phyloP scores from a whole-genome alignment of 176 grass and related monocot species.

The Rhynchospora tenuis region DNA sequence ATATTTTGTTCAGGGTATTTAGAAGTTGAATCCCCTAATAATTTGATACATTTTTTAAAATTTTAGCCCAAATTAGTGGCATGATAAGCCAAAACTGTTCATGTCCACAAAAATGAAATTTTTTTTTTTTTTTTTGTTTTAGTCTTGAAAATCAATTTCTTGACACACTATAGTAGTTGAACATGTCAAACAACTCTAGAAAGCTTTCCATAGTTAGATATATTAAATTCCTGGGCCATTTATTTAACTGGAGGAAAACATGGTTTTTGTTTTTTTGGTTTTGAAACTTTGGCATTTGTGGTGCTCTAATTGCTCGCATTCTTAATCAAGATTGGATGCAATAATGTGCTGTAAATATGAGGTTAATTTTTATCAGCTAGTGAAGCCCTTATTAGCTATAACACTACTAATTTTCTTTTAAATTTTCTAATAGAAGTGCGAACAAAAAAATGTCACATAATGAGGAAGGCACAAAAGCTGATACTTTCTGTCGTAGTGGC shows the following conservation, averaged over 20 bases:
- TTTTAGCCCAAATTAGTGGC: not conserved
- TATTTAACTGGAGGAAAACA: not conserved
- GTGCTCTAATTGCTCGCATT: not conserved
- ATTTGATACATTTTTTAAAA: not conserved
- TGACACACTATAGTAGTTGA: not conserved
- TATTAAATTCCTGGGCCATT: not conserved
- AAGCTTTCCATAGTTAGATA: not conserved
- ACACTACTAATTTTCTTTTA: not conserved
- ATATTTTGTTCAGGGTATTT: not conserved
- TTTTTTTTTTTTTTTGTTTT: not conserved
- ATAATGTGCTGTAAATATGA: not conserved
- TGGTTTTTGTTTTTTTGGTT: not conserved
- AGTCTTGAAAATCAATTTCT: not conserved
- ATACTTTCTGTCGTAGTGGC: not conserved
- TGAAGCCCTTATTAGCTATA: not conserved
- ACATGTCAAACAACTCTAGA: not conserved
- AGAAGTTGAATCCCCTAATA: not conserved
- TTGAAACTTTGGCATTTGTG: not conserved
- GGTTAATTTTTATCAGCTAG: not conserved
- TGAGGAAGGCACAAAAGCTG: not conserved
- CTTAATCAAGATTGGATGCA: not conserved
- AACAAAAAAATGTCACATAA: not conserved
- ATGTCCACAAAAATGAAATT: not conserved
- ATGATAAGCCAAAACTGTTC: not conserved
- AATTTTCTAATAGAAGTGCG: not conserved